Evolutionary conservation across 306 rosid species (phyloP).

Genomic region (Cucurbita moschata): DNA sequence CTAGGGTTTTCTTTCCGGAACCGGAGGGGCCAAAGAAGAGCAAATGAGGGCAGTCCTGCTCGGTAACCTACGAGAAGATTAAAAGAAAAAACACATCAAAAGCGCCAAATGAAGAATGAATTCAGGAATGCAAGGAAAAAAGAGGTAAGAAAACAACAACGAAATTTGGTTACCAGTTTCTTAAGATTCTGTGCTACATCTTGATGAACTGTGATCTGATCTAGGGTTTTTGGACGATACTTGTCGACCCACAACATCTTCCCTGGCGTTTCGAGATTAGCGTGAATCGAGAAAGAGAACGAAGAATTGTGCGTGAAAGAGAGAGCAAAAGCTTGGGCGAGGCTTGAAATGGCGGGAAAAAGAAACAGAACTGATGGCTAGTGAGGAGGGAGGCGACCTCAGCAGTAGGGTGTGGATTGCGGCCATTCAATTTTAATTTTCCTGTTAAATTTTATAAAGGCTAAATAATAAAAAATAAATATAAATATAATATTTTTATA

Average conservation of each 20-base stretch:
- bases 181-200: conserved; percentile 75
- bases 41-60: conserved; percentile 94
- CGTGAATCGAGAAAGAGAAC: not conserved
- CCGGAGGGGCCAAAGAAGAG: conserved; percentile 91
- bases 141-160: too few species aligned
- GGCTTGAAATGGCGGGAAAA: conserved; percentile 5
- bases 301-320: not conserved
- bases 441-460: too few species aligned
- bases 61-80: conserved; percentile 36
- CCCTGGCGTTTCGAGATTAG: not conserved
- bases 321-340: not conserved
- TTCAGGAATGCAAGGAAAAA: not conserved
- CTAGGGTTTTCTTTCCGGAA: conserved; percentile 95
- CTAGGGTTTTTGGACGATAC: conserved; percentile 85
- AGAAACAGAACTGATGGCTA: not conserved
- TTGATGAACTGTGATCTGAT: conserved; percentile 49
- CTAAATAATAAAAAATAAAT: too few species aligned
- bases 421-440: too few species aligned
- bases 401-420: not conserved
- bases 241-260: conserved; percentile 95
- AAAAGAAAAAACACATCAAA: not conserved
- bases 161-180: conserved; percentile 36
- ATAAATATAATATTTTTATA: too few species aligned
- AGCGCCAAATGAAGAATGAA: not conserved
- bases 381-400: not conserved